Evolutionary conservation across 257 asterid genomes (phyloP).

Genomic region (Salvia hispanica): DNA sequence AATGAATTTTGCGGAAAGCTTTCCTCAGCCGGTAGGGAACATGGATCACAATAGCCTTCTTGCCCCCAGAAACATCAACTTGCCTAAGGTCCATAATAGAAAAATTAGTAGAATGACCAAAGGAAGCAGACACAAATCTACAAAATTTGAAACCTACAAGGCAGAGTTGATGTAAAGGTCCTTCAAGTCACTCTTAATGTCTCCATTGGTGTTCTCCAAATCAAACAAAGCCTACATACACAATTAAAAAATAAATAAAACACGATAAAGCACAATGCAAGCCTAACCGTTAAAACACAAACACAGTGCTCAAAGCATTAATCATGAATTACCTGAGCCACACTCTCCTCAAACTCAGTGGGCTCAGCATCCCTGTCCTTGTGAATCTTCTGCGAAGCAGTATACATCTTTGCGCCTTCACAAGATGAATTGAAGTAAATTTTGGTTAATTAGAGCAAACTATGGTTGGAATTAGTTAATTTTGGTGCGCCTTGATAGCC

Average conservation of each 20-base stretch:
- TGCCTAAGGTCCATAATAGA: constrained; percentile 50
- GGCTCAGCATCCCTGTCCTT: constrained; percentile 67
- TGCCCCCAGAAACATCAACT: constrained; percentile 72
- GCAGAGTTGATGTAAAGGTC: constrained; percentile 68
- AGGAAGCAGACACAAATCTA: not conserved
- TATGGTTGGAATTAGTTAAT: no score
- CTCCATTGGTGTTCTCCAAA: constrained; percentile 57
- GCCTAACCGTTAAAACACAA: not conserved
- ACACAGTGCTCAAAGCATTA: not conserved
- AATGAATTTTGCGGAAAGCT: constrained; percentile 86
- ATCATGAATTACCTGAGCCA: constrained; percentile 46
- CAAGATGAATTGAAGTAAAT: not conserved
- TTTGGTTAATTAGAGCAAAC: not conserved
- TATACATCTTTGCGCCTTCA: constrained; percentile 47
- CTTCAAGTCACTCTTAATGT: constrained; percentile 60
- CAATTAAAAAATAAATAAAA: not conserved
- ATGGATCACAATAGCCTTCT: constrained; percentile 89
- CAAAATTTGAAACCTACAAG: constrained; percentile 34
- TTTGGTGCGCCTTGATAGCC: no score
- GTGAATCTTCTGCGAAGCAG: constrained; percentile 58
- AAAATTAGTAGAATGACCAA: not conserved
- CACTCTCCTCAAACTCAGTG: constrained; percentile 62
- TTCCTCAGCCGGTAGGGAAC: constrained; percentile 85
- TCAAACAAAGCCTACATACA: constrained; percentile 49
- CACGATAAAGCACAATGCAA: not conserved